These are phyloP conservation scores for Camellia japonica DNA, from an alignment of 148 eudicot species.

Conservation along the genomic window DNA sequence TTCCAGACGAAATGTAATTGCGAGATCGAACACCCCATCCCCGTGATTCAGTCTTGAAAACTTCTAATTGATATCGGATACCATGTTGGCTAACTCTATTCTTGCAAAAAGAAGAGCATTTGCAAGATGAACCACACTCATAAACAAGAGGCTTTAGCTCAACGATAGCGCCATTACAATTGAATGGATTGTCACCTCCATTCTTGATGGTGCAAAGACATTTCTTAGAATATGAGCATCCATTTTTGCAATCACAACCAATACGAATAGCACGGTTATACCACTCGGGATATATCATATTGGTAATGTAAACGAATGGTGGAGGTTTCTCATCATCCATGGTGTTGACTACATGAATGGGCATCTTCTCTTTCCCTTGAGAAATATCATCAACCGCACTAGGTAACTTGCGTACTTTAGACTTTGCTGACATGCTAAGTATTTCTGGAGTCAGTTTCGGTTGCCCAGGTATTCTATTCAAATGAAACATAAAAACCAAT, in stretches of 20 bases:
- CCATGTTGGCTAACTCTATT: conserved; percentile 33
- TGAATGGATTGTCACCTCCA: conserved; percentile 33
- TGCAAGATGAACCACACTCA: conserved; percentile 45
- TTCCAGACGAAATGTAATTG: conserved; percentile 30
- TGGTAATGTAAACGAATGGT: conserved; percentile 21
- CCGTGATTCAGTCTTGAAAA: conserved; percentile 24
- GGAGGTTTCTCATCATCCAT: conserved; percentile 25
- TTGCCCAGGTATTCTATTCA: conserved; percentile 38
- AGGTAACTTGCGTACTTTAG: not conserved
- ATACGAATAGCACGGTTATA: not conserved
- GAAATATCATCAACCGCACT: conserved; percentile 25
- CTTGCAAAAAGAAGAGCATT: conserved; percentile 26
- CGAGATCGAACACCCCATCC: conserved; percentile 46
- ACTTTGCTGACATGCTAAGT: not conserved
- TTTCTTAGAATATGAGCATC: conserved; percentile 25
- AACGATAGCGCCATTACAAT: conserved; percentile 22
- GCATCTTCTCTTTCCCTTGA: conserved; percentile 30
- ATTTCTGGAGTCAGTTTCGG: conserved; percentile 5
- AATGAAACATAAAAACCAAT: conserved; percentile 41
- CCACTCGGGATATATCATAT: conserved; percentile 28
- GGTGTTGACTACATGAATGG: conserved; percentile 23
- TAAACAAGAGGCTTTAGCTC: conserved; percentile 19
- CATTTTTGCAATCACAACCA: conserved; percentile 37
- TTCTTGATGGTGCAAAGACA: conserved; percentile 33
- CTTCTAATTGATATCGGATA: conserved; percentile 11